Conservation (phyloP, 2,329 filamentous ascomycete species). For the Aspergillus alliaceus region DNA sequence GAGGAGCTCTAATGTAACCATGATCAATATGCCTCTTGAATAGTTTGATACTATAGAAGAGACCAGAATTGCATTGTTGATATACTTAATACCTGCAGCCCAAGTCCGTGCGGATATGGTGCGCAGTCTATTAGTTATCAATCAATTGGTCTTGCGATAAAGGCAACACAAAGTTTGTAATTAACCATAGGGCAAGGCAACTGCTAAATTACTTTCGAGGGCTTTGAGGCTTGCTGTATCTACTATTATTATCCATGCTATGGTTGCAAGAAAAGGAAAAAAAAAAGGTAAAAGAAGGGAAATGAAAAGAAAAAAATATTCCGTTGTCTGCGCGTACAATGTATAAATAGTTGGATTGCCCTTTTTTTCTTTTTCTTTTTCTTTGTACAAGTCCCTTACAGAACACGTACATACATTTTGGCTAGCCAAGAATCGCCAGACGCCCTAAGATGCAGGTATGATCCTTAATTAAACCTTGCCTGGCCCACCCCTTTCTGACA, state of each 20-base stretch:
- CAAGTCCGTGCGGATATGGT: background rate
- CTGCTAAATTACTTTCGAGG: background rate
- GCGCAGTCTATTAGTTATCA: background rate
- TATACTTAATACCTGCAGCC: background rate
- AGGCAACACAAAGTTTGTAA: no score
- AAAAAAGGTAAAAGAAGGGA: no score
- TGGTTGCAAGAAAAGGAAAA: no score
- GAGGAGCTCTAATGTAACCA: background rate
- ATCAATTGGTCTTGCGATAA: background rate
- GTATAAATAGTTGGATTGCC: no score
- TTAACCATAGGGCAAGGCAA: background rate
- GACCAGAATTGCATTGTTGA: background rate
- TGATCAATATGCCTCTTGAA: background rate
- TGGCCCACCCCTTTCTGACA: constrained; percentile 21
- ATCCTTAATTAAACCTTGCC: constrained; percentile 44
- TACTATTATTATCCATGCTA: background rate
- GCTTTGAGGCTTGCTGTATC: background rate
- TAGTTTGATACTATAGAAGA: background rate
- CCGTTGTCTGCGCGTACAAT: no score
- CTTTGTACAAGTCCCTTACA: constrained; percentile 16
- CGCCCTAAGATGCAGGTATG: constrained; percentile 33
- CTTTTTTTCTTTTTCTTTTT: no score
- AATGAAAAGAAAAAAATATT: no score
- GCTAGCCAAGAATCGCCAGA: constrained; percentile 27
- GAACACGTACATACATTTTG: constrained; percentile 7